Evolutionary conservation across 306 rosid species (phyloP).

Genomic region (Phaseolus lunatus): DNA sequence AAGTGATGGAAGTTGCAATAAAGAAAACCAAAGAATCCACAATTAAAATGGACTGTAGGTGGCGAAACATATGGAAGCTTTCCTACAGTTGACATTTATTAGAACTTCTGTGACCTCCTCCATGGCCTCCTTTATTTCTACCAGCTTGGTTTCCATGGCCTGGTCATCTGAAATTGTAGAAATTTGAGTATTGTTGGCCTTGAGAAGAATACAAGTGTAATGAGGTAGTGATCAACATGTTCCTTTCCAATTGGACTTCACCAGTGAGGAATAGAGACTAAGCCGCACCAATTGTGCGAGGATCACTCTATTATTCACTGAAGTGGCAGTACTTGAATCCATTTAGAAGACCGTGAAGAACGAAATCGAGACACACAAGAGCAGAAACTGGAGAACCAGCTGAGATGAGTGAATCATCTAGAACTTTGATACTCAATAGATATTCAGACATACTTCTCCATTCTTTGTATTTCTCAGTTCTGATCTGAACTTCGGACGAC

Average conservation of each 20-base stretch:
- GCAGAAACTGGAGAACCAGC: background rate
- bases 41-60: background rate
- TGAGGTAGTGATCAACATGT: background rate
- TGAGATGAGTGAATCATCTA: too few relatives aligned
- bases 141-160: background rate
- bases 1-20: background rate
- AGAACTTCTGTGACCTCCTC: background rate
- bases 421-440: too few relatives aligned
- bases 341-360: background rate
- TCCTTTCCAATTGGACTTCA: too few relatives aligned
- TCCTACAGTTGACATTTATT: background rate
- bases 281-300: too few relatives aligned
- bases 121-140: background rate
- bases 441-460: too few relatives aligned
- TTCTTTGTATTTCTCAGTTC: too few relatives aligned
- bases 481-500: too few relatives aligned
- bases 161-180: background rate
- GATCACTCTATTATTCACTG: too few relatives aligned
- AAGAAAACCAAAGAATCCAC: background rate
- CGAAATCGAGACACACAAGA: background rate
- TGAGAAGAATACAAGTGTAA: background rate
- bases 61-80: background rate
- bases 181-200: background rate
- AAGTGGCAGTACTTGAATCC: background rate
- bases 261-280: too few relatives aligned